Conservation (phyloP, 129 eudicot genomes). For the Pittosporum tobira region DNA sequence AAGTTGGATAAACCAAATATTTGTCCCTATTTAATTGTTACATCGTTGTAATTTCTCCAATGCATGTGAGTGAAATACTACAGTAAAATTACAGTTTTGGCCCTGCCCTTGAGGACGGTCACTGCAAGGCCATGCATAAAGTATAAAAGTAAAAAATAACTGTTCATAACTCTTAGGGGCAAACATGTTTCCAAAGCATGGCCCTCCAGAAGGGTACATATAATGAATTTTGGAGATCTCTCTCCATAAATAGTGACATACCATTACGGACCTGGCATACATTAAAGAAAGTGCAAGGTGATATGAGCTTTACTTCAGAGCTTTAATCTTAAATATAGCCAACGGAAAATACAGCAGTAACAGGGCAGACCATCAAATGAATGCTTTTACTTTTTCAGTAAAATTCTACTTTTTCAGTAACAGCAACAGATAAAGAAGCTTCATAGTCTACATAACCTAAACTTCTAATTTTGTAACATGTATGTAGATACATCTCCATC, state of each 20-base stretch:
- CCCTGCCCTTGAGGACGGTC: no score
- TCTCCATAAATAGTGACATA: slow-evolving; percentile 10
- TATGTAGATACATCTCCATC: slow-evolving; percentile 4
- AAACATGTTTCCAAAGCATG: neutral
- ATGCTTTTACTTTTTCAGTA: slow-evolving; percentile 10
- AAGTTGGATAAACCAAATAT: neutral
- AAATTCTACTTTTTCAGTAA: slow-evolving; percentile 7
- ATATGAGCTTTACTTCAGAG: slow-evolving; percentile 10
- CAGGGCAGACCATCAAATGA: slow-evolving; percentile 3
- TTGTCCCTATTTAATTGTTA: neutral
- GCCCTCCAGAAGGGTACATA: slow-evolving; percentile 2
- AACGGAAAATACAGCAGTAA: slow-evolving; percentile 7
- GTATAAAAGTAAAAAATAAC: neutral
- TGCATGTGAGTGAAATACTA: no score
- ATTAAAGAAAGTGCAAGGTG: slow-evolving; percentile 19
- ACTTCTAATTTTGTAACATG: neutral
- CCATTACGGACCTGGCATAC: slow-evolving; percentile 8
- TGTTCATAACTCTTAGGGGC: neutral
- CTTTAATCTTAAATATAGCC: neutral
- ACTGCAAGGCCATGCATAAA: neutral
- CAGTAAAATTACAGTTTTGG: neutral
- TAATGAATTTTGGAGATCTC: neutral
- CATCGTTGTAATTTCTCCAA: neutral
- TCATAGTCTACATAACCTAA: neutral
- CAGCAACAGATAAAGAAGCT: slow-evolving; percentile 7